Evolutionary conservation across 352 stramenopile species (phyloP), one percentile per base, ranked within the genome.

Genomic region (Globisporangium sylvaticum): DNA sequence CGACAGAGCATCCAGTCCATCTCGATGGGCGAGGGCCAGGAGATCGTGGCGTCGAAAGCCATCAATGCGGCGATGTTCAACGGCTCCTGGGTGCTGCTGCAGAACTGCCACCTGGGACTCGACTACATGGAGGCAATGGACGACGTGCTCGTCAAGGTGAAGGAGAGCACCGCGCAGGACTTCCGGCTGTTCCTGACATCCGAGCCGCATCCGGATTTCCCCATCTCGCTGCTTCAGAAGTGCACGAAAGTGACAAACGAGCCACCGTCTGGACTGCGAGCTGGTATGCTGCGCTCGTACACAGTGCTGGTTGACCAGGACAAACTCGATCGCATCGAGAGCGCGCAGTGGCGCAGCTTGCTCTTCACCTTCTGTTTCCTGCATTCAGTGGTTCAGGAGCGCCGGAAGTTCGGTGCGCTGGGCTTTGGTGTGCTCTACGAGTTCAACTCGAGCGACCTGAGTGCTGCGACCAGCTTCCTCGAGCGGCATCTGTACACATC

Each of bases 201-300:
- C 1, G 83, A 91, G 53, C 87, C 83, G 0, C 80, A 92, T 62
- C 65, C 67, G 1, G 52, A 61, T 9, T 95, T 95, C 69, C 84
- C 87, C 1, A 89, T 92, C 9, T 66, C 77, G 10, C 57, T 95
- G 44, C 67, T 95, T 12, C 84, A 93, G 54, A 73, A 74, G 15
- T 79, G 78, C 24, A 90, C 73, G 6, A 92, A 92, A 42, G 81
- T 93, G 37, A 94, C 87, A 1, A 94, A 94, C 50, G 87, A 95
- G 58, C 83, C 85, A 3, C 87, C 87, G 4, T 75, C 79, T 14
- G 84, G 85, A 7, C 72, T 95, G n/a, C 79, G 84, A 3, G 85
- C 84, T 0, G 82, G 82, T 2, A 76, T 95, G 71, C 62, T 92
- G 18, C 84, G 85, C 7, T 87, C 75, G 14, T 94, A 84, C 67